These are phyloP conservation scores for Globisporangium heterothallicum DNA, from an alignment of 352 stramenopile genomes.

Conservation along the genomic window DNA sequence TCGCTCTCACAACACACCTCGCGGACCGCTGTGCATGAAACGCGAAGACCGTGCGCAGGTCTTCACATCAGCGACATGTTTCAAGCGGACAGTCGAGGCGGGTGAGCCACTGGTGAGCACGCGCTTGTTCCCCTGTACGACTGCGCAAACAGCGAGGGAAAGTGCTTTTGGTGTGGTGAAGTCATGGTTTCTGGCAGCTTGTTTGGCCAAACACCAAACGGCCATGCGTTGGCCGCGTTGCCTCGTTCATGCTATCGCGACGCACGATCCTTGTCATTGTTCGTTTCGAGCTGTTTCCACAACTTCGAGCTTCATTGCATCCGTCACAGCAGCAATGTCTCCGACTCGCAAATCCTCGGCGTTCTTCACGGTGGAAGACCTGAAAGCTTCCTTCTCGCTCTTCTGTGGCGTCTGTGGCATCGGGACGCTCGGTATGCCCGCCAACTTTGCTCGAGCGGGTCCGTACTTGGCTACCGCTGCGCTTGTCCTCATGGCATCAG, in stretches of 20 bases:
- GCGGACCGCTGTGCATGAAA: not conserved
- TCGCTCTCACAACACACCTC: no score
- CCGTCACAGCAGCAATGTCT: not conserved
- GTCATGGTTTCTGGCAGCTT: not conserved
- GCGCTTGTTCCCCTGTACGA: not conserved
- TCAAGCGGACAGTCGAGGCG: not conserved
- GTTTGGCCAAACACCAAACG: constrained; percentile 1
- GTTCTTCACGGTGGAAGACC: constrained; percentile 8
- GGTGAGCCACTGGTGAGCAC: constrained; percentile 5
- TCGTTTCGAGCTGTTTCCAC: constrained; percentile 3
- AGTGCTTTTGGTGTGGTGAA: constrained; percentile 5
- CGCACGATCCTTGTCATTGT: no score
- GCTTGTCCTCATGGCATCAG: constrained; percentile 44
- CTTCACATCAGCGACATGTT: constrained; percentile 2
- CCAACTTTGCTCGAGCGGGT: constrained; percentile 49
- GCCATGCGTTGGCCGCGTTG: not conserved
- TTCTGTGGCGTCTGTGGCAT: not conserved
- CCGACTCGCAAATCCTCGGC: not conserved
- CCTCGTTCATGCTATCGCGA: not conserved
- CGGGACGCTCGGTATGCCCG: constrained; percentile 19
- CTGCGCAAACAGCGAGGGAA: constrained; percentile 10
- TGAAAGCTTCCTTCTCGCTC: constrained; percentile 1
- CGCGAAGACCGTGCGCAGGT: not conserved
- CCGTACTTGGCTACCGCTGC: constrained; percentile 32
- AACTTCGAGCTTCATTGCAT: not conserved